These are phyloP conservation scores for Climacium dendroides DNA, from an alignment of 225 moss, liverwort and hornwort species.

Conservation along the genomic window DNA sequence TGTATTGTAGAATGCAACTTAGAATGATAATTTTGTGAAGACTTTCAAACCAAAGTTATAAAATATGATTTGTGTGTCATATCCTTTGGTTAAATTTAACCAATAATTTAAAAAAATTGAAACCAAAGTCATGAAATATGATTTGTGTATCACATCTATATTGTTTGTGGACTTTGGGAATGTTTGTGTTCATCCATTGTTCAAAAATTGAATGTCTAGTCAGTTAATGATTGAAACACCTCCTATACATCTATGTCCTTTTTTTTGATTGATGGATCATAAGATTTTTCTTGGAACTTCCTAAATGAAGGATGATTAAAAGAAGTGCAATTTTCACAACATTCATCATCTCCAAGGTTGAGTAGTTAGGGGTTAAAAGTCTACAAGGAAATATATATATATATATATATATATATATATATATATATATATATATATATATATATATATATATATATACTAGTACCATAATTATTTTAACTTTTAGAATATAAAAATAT, in stretches of 20 bases:
- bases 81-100: neutral
- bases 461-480: neutral
- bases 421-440: neutral
- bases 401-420: neutral
- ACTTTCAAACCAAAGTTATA: neutral
- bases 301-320: neutral
- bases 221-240: neutral
- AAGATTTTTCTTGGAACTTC: neutral
- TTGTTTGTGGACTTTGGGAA: neutral
- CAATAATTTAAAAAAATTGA: too few species aligned
- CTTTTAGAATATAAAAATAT: neutral
- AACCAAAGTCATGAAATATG: neutral
- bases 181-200: neutral
- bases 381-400: neutral
- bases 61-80: neutral
- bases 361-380: neutral
- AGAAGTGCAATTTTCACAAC: neutral
- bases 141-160: neutral
- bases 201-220: neutral
- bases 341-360: accelerated
- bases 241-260: neutral
- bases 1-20: neutral
- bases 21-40: neutral
- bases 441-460: neutral
- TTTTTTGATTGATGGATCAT: neutral